Base-by-base conservation (phyloP, 2,329 filamentous ascomycete species). In the Epichloe gansuensis region DNA sequence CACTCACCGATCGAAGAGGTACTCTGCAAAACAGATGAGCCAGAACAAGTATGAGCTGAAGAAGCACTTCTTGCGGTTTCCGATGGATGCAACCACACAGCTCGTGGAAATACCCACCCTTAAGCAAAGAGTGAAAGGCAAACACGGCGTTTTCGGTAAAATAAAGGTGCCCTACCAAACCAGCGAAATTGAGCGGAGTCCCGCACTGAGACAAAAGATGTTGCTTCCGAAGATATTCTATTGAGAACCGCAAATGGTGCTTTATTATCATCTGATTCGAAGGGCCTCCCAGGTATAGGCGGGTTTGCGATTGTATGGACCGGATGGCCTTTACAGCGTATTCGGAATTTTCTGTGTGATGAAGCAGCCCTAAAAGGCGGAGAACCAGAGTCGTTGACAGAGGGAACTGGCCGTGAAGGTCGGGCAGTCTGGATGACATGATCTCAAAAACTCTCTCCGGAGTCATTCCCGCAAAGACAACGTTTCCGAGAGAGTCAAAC, bases 401-500 rank as follows among this genome's bases (percentile, higher is more conserved):
- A 0, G 86, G 85, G 59, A 91, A 91, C 59, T 90, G 86, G 0
- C 87, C 86, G 49, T 80, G 82, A 0, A 91, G 73, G 55, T 87
- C 84, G 0, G 86, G 87, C 1, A 91, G 71, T 13, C 81, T 74
- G 0, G 85, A 87, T 53, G 84, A 87, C 61, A 90, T 41, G 17
- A 91, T 74, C 49, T 85, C 78, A 55, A 78, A 76, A 2, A 81
- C 78, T 57, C 87, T 83, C 43, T 41, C 70, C 7, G 69, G 64
- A 0, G 76, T 68, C 15, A 91, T 74, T 1, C 77, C 77, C 55
- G 85, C 82, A 65, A 91, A 91, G 2, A 91, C 83, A 2, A 91
- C 83, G 59, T 91, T 91, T 52, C 87, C 87, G 1, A 91, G 75
- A 23, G 89, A 69, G 62, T 91, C 87, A 56, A 91, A 91, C 1